Base-by-base conservation (phyloP, 2,329 filamentous ascomycete genomes). In the Aspergillus chevalieri region DNA sequence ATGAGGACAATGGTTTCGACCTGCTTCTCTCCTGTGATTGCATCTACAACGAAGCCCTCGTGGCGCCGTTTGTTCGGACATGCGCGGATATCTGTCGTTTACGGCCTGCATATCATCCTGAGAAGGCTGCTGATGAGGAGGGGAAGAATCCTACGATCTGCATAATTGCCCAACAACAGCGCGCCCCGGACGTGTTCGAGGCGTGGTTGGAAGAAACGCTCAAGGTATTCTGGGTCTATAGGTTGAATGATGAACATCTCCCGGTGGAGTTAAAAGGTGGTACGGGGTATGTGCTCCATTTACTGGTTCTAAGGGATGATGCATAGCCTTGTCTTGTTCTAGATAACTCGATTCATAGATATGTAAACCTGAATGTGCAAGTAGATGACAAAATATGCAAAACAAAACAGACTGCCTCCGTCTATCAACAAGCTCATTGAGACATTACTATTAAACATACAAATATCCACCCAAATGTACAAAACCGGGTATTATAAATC, bases 21-120 rank as follows among this genome's bases (percentile, higher is more conserved):
- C 70, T 83, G 12, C 75, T 97, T 9, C 66, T 97, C 33, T 89
- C 90, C 3, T 95, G 89, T 64, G 93, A 98, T 68, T 96, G 91
- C 68, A 86, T 98, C 58, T 98, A 94, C 75, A 98, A 97, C 69
- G 88, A 95, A 57, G 81, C 86, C 2, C 79, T 97, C 3, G 81
- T 97, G 21, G 74, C 80, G 41, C 89, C 91, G 0, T 81, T 97
- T 44, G 87, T 93, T n/a, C 80, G 85, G 59, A 87, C 89, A 0
- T 95, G 88, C 65, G 81, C 76, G 5, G 87, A 94, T 54, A 78
- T 84, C 21, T 95, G 89, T 67, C 72, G 72, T 8, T 68, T 92
- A 14, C 75, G 84, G 30, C 63, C 65, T 12, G 49, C 51, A 0
- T 65, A 61, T 33, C 34, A 52, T 0, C 17, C 50, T 28, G 22